Base-by-base conservation (phyloP, 768 basidiomycete genomes). In the Tylopilus sp. region DNA sequence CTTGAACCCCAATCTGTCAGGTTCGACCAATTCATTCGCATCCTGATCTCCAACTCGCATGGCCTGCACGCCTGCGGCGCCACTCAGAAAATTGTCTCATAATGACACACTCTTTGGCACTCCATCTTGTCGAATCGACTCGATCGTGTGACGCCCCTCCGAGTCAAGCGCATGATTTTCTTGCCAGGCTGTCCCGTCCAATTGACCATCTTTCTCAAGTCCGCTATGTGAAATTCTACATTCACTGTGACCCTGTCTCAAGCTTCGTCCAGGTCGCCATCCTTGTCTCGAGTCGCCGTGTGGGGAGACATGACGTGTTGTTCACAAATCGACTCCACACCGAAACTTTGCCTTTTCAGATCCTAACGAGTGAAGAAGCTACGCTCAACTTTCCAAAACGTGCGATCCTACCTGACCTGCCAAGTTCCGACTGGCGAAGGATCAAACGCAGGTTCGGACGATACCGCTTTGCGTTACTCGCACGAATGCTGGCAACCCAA, bases 261-360 rank as follows among this genome's bases (percentile, higher is more conserved):
- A 61, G 36, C 38, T 17, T 26, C 53, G 44, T 43, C 26, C 34
- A 48, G 16, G 24, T n/a, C 3, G 30, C 5, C 38, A 44, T 50
- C 40, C 42, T 59, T 25, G 55, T 57, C 51, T 51, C 33, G 47
- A 57, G 49, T 57, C 51, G 58, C 62, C 61, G 55, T 61, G 62
- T 52, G 53, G 62, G 53, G 59, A 45, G 55, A 45, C 55, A 62
- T 65, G 63, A 63, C 62, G 62, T 63, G 59, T 53, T 48, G 5
- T 45, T 29, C 49, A 42, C 42, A 50, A 26, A 50, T 51, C 54
- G 28, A 49, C 49, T 45, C 45, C 42, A 40, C 45, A 44, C 45
- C 38, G 22, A 63, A 62, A 50, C 42, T 38, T 48, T 52, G 21
- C 59, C 29, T 36, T 47, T 46, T 40, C 42, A 40, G 50, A 46